A percentile compares a stretch with the other conserved stretches of the same genome.
phyloP scores from a whole-genome alignment of 2,329 filamentous ascomycete genomes.

The Xylariaceae sp. region DNA sequence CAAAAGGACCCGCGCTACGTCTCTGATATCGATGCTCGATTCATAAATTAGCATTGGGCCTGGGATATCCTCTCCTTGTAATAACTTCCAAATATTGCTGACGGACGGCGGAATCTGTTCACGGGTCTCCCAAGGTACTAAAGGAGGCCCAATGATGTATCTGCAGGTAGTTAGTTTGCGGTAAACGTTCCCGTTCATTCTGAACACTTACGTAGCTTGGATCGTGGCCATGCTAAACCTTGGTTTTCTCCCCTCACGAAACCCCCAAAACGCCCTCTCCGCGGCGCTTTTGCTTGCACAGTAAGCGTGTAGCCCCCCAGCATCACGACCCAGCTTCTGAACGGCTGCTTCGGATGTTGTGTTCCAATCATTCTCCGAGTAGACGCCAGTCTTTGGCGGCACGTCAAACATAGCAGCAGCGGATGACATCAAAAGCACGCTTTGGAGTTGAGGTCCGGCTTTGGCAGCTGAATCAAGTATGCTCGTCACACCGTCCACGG shows the following conservation, averaged over 20 bases:
- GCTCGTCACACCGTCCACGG: constrained; percentile 23
- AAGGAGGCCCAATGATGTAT: constrained; percentile 33
- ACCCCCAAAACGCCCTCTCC: constrained; percentile 33
- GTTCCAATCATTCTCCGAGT: constrained; percentile 35
- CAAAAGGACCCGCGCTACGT: constrained; percentile 33
- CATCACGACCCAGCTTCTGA: constrained; percentile 17
- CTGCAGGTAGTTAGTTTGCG: constrained; percentile 11
- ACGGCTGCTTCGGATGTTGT: constrained; percentile 25
- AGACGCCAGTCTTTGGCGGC: constrained; percentile 21
- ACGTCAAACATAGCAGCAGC: constrained; percentile 30
- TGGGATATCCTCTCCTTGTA: constrained; percentile 27
- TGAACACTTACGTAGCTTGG: constrained; percentile 29
- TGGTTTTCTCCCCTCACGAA: constrained; percentile 27
- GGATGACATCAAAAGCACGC: constrained; percentile 33
- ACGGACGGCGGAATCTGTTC: constrained; percentile 29
- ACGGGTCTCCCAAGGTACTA: constrained; percentile 30
- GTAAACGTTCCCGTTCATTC: background rate
- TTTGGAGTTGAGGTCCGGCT: constrained; percentile 24
- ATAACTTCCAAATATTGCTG: constrained; percentile 25
- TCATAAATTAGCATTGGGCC: constrained; percentile 28
- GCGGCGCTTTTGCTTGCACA: constrained; percentile 33
- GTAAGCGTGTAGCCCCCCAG: constrained; percentile 31
- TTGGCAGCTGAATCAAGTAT: constrained; percentile 29
- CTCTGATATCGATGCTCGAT: constrained; percentile 31
- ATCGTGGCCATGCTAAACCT: constrained; percentile 31